Conservation (phyloP, 2,329 filamentous ascomycete species). For the Ceratocystis diversiconidia region DNA sequence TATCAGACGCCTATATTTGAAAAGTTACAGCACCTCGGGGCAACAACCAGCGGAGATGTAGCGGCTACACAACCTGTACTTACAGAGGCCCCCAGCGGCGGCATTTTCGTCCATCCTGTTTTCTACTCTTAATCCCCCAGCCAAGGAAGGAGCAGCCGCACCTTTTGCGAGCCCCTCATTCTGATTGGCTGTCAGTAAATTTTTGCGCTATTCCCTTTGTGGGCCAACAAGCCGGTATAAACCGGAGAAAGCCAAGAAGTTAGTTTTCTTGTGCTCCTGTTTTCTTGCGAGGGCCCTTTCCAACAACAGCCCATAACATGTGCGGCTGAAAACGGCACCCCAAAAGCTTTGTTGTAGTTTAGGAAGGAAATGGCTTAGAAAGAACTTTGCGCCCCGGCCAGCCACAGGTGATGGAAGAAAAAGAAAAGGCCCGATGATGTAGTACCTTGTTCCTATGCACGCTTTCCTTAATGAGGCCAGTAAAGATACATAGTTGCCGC, state of each 20-base stretch:
- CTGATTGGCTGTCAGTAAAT: background rate
- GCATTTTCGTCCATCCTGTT: background rate
- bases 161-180: background rate
- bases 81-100: background rate
- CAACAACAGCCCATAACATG: background rate
- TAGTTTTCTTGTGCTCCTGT: too few species aligned
- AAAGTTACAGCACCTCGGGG: background rate
- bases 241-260: background rate
- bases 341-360: background rate
- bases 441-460: background rate
- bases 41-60: too few species aligned
- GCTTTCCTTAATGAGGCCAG: background rate
- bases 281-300: too few species aligned
- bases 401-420: background rate
- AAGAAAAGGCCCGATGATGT: constrained; percentile 10
- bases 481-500: background rate
- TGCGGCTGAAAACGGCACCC: constrained; percentile 14
- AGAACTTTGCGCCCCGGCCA: background rate
- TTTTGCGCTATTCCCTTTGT: constrained; percentile 10
- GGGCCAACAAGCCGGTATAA: constrained; percentile 6
- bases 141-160: constrained; percentile 13
- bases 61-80: background rate
- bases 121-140: background rate
- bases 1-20: background rate
- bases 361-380: background rate